phyloP scores from a whole-genome alignment of 2,329 filamentous ascomycete genomes.

The Curvularia eragrostidis region DNA sequence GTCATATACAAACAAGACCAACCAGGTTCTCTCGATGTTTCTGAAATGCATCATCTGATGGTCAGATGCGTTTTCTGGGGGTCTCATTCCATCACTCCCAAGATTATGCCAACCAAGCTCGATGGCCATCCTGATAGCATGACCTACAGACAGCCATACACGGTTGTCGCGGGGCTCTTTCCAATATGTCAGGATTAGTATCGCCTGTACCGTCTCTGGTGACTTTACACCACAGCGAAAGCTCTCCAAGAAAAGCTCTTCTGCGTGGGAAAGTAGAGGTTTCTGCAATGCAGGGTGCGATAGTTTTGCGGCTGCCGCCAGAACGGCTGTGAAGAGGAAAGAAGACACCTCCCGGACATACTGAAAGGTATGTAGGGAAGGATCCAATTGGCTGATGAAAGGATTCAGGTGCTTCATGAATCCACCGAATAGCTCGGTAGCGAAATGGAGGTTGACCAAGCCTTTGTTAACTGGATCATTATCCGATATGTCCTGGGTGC shows the following conservation, averaged over 20 bases:
- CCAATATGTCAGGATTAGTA: slow-evolving; percentile 19
- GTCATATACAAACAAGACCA: too few species aligned
- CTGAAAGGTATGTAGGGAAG: neutral
- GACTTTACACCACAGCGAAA: too few species aligned
- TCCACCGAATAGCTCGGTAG: too few species aligned
- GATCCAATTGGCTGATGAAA: slow-evolving; percentile 4
- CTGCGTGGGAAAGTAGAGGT: too few species aligned
- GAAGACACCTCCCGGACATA: neutral
- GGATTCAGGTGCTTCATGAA: slow-evolving; percentile 2
- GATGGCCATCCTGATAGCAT: slow-evolving; percentile 16
- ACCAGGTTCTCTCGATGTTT: too few species aligned
- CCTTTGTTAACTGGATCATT: too few species aligned
- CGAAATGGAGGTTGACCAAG: too few species aligned
- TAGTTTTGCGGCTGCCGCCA: slow-evolving; percentile 4
- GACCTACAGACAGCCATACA: slow-evolving; percentile 15
- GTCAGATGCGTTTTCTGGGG: neutral
- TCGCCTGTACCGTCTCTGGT: slow-evolving; percentile 10
- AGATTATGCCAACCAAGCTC: slow-evolving; percentile 18
- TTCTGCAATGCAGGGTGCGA: neutral
- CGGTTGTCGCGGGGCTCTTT: slow-evolving; percentile 13
- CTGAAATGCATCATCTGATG: too few species aligned
- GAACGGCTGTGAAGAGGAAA: neutral
- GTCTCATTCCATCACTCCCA: slow-evolving; percentile 1
- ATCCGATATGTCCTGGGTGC: too few species aligned
- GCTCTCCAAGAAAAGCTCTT: too few species aligned